Conservation (phyloP, 257 asterid genomes). For the Penstemon barbatus region DNA sequence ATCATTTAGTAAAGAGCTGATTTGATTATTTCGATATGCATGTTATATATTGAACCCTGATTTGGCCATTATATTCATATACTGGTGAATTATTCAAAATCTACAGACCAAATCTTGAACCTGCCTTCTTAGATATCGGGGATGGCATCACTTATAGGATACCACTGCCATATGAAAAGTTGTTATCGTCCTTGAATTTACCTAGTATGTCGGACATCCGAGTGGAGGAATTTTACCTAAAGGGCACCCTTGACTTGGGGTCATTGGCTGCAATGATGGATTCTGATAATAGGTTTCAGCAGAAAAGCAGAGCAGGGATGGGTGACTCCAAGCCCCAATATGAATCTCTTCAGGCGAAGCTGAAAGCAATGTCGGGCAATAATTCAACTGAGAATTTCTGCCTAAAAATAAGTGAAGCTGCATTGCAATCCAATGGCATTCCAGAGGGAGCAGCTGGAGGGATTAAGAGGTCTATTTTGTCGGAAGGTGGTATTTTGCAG, state of each 20-base stretch:
- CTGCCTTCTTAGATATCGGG: conserved; percentile 87
- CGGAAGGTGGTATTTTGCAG: conserved; percentile 87
- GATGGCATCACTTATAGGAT: conserved; percentile 88
- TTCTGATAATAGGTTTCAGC: conserved; percentile 62
- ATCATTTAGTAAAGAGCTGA: conserved; percentile 16
- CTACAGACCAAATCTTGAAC: conserved; percentile 79
- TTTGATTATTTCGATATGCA: conserved; percentile 18
- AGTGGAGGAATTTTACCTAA: conserved; percentile 88
- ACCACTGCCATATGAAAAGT: conserved; percentile 85
- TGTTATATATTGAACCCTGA: conserved; percentile 15
- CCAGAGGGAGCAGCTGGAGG: conserved; percentile 98
- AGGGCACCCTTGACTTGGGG: conserved; percentile 97
- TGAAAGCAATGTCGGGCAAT: conserved; percentile 57
- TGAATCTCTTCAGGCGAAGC: conserved; percentile 86
- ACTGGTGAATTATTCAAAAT: conserved; percentile 22
- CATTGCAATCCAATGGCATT: conserved; percentile 66
- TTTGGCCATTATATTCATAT: conserved; percentile 26
- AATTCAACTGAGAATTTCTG: conserved; percentile 58
- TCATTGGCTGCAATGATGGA: conserved; percentile 95
- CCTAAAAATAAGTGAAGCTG: conserved; percentile 74
- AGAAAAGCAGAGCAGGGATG: conserved; percentile 64
- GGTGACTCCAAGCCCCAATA: conserved; percentile 70
- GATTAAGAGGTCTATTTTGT: conserved; percentile 74
- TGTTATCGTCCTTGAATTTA: conserved; percentile 65
- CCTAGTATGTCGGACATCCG: conserved; percentile 77